phyloP scores from a whole-genome alignment of 192 early-diverging fungal species.

The Lobulomyces angularis region DNA sequence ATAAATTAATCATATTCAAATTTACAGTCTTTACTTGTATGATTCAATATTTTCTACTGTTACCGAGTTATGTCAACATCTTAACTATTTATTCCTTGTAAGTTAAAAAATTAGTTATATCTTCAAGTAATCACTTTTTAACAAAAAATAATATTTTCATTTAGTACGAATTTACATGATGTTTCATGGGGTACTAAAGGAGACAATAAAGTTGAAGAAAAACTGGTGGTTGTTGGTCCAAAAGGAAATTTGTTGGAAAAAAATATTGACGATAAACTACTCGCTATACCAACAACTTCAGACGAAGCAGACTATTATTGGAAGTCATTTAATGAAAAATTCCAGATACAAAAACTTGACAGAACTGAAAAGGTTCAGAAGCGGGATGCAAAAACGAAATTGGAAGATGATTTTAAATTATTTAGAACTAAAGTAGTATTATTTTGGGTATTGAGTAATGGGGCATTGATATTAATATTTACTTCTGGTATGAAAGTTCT shows the following conservation, averaged over 20 bases:
- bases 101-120: too few relatives aligned
- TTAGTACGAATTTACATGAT: slow-evolving; percentile 46
- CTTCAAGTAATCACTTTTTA: too few relatives aligned
- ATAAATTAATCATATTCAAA: not conserved
- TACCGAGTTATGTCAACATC: slow-evolving; percentile 31
- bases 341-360: too few relatives aligned
- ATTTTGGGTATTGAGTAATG: slow-evolving; percentile 31
- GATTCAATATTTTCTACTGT: slow-evolving; percentile 32
- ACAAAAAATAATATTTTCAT: too few relatives aligned
- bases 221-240: slow-evolving; percentile 8
- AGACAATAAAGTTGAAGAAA: slow-evolving; percentile 8
- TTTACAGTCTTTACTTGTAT: slow-evolving; percentile 7
- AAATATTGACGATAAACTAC: not conserved
- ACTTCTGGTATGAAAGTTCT: too few relatives aligned
- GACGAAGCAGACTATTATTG: too few relatives aligned
- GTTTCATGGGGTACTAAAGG: slow-evolving; percentile 52
- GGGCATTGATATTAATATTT: slow-evolving; percentile 22
- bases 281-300: not conserved
- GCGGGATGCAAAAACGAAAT: slow-evolving; percentile 1
- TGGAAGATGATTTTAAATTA: slow-evolving; percentile 28
- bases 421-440: slow-evolving; percentile 38
- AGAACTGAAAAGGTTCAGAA: too few relatives aligned
- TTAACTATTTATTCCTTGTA: slow-evolving; percentile 34
- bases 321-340: too few relatives aligned
- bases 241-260: not conserved